These are phyloP conservation scores for Populus nigra DNA, from an alignment of 345 rosid species.

Conservation along the genomic window DNA sequence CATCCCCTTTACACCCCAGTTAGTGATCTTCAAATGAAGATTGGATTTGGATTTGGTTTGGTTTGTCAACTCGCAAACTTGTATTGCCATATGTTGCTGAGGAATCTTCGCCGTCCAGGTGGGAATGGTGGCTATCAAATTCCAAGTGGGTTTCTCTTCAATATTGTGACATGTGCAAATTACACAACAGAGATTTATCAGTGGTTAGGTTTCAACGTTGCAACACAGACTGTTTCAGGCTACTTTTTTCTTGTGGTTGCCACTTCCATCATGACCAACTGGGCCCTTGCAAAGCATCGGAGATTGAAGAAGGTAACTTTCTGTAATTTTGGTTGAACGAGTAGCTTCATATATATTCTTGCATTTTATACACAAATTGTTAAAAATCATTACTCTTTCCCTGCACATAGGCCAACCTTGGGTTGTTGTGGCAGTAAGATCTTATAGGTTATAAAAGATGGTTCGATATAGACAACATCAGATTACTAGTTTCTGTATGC, in stretches of 20 bases:
- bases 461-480: background rate
- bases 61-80: constrained; percentile 79
- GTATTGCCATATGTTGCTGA: constrained; percentile 82
- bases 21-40: constrained; percentile 85
- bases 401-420: background rate
- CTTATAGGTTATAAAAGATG: background rate
- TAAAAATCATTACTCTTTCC: background rate
- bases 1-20: constrained; percentile 94
- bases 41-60: constrained; percentile 83
- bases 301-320: constrained; percentile 77
- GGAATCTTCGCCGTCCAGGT: constrained; percentile 66
- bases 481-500: background rate
- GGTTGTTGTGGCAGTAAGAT: background rate
- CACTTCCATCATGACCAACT: constrained; percentile 78
- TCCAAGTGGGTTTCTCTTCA: constrained; percentile 87
- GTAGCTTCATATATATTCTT: background rate
- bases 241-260: constrained; percentile 83
- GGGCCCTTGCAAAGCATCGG: constrained; percentile 97
- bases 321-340: background rate
- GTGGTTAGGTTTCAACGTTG: constrained; percentile 95
- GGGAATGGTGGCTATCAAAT: constrained; percentile 90
- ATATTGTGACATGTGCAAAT: constrained; percentile 94
- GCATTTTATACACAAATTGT: background rate
- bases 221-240: constrained; percentile 91
- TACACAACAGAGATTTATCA: constrained; percentile 96